Evolutionary conservation across 331 rosid species (phyloP).

Genomic region (Stylosanthes scabra): DNA sequence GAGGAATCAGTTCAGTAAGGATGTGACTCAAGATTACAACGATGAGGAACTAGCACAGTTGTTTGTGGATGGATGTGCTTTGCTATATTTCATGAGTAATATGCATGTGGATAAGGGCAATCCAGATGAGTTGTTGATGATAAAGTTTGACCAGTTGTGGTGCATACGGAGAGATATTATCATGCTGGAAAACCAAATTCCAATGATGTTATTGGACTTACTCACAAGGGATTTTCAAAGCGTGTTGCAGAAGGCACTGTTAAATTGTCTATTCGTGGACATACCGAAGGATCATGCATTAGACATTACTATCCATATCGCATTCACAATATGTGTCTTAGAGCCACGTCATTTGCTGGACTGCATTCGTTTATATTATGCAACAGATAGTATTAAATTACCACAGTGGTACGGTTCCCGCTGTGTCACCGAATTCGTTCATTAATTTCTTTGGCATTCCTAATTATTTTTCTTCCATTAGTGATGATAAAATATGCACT

Average conservation of each 20-base stretch:
- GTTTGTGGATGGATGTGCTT: neutral
- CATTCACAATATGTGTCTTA: too few species aligned
- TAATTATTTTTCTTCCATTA: too few species aligned
- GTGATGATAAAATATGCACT: too few species aligned
- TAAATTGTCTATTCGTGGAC: neutral
- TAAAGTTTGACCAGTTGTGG: conserved; percentile 15
- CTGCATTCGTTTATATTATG: neutral
- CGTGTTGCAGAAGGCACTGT: neutral
- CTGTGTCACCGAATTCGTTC: too few species aligned
- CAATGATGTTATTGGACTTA: conserved; percentile 29
- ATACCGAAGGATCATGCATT: neutral
- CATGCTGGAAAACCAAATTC: conserved; percentile 56
- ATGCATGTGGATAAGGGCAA: neutral
- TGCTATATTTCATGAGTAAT: conserved; percentile 21
- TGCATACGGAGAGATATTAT: neutral
- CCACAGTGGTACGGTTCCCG: too few species aligned
- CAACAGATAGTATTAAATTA: too few species aligned
- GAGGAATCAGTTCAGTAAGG: neutral
- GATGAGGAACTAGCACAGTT: neutral
- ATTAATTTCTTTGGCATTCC: too few species aligned
- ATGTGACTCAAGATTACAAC: neutral
- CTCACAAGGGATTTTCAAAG: neutral
- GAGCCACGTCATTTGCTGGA: conserved; percentile 31
- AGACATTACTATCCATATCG: too few species aligned
- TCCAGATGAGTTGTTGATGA: neutral